A percentile compares a stretch with the other conserved stretches of the same genome.
Evolutionary conservation across 2,329 filamentous ascomycete genomes (phyloP).

Genomic region (Tolypocladium nubicola): DNA sequence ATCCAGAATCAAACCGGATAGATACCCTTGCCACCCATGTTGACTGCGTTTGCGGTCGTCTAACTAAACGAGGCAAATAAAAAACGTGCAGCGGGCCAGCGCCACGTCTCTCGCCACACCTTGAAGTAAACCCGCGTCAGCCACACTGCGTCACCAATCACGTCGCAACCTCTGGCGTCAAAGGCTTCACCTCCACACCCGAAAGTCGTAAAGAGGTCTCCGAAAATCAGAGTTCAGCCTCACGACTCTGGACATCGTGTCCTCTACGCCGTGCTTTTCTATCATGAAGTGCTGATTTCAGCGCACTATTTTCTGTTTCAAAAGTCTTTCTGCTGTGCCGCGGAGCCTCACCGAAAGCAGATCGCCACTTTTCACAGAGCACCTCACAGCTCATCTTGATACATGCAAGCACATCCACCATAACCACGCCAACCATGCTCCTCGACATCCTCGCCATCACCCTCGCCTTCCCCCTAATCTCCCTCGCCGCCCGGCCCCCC

Average conservation of each 20-base stretch:
- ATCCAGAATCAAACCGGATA: no score
- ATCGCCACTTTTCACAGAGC: not conserved
- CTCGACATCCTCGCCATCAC: slow-evolving; percentile 9
- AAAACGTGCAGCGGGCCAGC: not conserved
- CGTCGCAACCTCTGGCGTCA: not conserved
- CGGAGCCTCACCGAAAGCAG: not conserved
- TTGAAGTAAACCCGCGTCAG: not conserved
- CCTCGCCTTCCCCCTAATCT: slow-evolving; percentile 14
- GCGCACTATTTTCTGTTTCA: not conserved
- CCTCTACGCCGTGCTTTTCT: slow-evolving; percentile 3
- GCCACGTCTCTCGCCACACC: not conserved
- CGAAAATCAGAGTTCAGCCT: slow-evolving; percentile 1
- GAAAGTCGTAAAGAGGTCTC: not conserved
- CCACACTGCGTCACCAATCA: slow-evolving; percentile 1
- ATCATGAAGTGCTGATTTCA: not conserved
- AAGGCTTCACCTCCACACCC: not conserved
- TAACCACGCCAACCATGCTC: slow-evolving; percentile 14
- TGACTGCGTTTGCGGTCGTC: no score
- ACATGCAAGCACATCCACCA: not conserved
- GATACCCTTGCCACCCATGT: no score
- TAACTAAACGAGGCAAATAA: no score
- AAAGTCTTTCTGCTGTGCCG: not conserved
- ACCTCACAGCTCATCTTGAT: not conserved
- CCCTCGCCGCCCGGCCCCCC: slow-evolving; percentile 20
- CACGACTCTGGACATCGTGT: slow-evolving; percentile 12